A percentile compares a stretch with the other conserved stretches of the same genome.
Conservation (phyloP, 2,329 filamentous ascomycete genomes). For the Moelleriella libera region DNA sequence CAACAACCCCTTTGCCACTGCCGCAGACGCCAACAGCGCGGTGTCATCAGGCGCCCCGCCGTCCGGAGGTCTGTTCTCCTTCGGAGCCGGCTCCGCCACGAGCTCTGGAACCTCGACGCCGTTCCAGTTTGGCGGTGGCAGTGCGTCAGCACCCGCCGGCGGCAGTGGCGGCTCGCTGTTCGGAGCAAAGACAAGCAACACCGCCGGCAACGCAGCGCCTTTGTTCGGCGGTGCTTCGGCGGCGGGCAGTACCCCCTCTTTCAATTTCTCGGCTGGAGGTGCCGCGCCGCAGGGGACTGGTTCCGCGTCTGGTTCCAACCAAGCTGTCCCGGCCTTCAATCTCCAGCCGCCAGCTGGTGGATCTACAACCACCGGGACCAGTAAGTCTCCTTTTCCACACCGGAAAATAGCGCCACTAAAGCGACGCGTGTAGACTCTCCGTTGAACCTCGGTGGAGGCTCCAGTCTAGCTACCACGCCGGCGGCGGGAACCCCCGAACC, state of each 20-base stretch:
- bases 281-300: constrained; percentile 13
- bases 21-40: constrained; percentile 10
- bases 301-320: constrained; percentile 18
- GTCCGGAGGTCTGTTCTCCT: constrained; percentile 21
- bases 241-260: constrained; percentile 16
- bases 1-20: constrained; percentile 25
- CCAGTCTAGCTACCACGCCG: constrained; percentile 46
- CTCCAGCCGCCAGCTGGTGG: constrained; percentile 28
- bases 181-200: constrained; percentile 7
- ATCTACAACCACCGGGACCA: constrained; percentile 29
- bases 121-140: no score
- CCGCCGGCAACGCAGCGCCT: constrained; percentile 10
- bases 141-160: constrained; percentile 12
- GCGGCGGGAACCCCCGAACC: constrained; percentile 45
- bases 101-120: no score
- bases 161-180: constrained; percentile 22
- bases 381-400: constrained; percentile 27
- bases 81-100: constrained; percentile 13
- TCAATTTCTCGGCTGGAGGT: constrained; percentile 23
- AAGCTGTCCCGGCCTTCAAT: constrained; percentile 20
- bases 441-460: constrained; percentile 42
- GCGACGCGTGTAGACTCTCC: constrained; percentile 37
- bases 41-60: constrained; percentile 10
- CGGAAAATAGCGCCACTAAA: constrained; percentile 31
- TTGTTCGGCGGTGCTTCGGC: constrained; percentile 17